phyloP scores from a whole-genome alignment of 768 basidiomycete species.

The Calocybe indica region DNA sequence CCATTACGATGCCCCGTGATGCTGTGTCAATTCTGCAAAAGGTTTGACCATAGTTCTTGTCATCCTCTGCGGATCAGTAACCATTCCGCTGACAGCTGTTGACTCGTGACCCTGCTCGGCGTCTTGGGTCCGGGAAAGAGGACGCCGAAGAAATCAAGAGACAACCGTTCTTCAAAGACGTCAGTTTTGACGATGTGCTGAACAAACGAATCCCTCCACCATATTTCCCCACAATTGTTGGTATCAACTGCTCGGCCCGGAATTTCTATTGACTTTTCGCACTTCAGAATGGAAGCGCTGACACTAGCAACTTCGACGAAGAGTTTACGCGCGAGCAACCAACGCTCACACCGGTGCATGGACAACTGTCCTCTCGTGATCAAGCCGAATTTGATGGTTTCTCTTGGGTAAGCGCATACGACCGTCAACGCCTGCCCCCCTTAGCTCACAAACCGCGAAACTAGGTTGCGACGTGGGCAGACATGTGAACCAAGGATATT shows the following conservation, averaged over 20 bases:
- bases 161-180: conserved; percentile 98
- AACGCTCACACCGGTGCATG: conserved; percentile 95
- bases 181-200: conserved; percentile 94
- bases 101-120: conserved; percentile 85
- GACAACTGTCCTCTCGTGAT: conserved; percentile 82
- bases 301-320: conserved; percentile 92
- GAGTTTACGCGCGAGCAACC: conserved; percentile 98
- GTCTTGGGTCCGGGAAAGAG: conserved; percentile 85
- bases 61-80: conserved; percentile 5
- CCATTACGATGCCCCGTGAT: conserved; percentile 98
- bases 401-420: conserved; percentile 66
- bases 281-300: conserved; percentile 71
- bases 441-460: not conserved
- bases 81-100: conserved; percentile 52
- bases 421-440: not conserved
- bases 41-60: conserved; percentile 34
- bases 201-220: conserved; percentile 96
- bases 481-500: conserved; percentile 30
- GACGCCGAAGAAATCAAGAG: conserved; percentile 97
- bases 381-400: conserved; percentile 97
- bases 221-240: conserved; percentile 93
- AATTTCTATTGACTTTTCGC: conserved; percentile 9
- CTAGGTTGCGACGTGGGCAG: conserved; percentile 55
- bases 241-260: conserved; percentile 19
- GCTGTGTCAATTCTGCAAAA: conserved; percentile 94